A percentile compares a stretch with the other conserved stretches of the same genome.
These are phyloP conservation scores for Fragilaria radians DNA, from an alignment of 108 stramenopile genomes.

Conservation along the genomic window DNA sequence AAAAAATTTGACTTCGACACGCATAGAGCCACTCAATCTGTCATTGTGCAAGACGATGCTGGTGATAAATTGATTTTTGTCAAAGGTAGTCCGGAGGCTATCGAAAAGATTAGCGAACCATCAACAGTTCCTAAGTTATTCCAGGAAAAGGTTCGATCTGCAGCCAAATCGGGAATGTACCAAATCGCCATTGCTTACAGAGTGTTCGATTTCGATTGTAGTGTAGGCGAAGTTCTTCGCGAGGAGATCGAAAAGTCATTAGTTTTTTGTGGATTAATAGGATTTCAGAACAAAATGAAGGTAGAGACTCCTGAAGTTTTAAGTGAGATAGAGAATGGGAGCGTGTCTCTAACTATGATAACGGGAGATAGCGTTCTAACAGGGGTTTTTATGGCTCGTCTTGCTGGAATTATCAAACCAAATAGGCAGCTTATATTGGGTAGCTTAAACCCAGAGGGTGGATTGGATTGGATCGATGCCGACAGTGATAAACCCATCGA, in stretches of 20 bases:
- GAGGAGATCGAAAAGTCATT: conserved; percentile 61
- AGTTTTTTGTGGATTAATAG: conserved; percentile 88
- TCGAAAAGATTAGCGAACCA: conserved; percentile 32
- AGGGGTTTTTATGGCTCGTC: conserved; percentile 87
- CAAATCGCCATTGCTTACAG: conserved; percentile 47
- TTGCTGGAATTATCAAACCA: conserved; percentile 57
- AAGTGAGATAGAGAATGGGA: conserved; percentile 58
- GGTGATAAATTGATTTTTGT: conserved; percentile 24
- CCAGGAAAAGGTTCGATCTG: conserved; percentile 20
- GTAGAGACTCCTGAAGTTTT: conserved; percentile 81
- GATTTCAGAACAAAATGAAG: conserved; percentile 92
- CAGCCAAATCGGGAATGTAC: conserved; percentile 45
- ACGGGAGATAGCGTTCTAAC: conserved; percentile 96
- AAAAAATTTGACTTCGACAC: conserved; percentile 61
- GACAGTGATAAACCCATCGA: conserved; percentile 4
- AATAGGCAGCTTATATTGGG: not conserved
- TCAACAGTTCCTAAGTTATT: conserved; percentile 40
- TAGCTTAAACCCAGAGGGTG: not conserved
- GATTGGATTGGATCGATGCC: not conserved
- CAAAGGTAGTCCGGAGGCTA: conserved; percentile 49
- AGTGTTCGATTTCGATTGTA: conserved; percentile 31
- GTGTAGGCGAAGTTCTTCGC: conserved; percentile 52
- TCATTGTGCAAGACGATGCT: conserved; percentile 33
- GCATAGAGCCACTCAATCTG: conserved; percentile 58
- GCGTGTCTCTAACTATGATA: conserved; percentile 83